Conservation (phyloP, 768 basidiomycete genomes). For the Rhodotorula taiwanensis region DNA sequence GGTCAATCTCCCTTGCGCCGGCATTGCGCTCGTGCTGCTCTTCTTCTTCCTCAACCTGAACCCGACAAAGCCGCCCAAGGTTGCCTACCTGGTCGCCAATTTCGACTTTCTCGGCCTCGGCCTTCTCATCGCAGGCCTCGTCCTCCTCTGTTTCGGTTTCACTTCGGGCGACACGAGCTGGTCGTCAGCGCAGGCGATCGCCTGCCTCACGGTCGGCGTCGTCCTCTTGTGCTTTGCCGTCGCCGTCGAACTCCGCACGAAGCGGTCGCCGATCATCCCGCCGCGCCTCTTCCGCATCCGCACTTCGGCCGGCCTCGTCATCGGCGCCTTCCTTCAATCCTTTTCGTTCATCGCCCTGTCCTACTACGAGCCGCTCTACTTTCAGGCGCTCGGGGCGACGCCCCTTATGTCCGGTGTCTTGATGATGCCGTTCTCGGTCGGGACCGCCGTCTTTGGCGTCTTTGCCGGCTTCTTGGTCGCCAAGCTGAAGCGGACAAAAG, state of each 20-base stretch:
- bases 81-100: conserved; percentile 39
- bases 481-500: conserved; percentile 7
- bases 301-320: conserved; percentile 32
- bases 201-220: conserved; percentile 31
- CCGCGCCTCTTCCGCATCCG: conserved; percentile 42
- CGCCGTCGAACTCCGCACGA: conserved; percentile 40
- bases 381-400: conserved; percentile 30
- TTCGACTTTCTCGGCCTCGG: conserved; percentile 46
- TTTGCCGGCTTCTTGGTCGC: conserved; percentile 27
- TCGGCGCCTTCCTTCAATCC: conserved; percentile 32
- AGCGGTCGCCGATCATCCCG: conserved; percentile 46
- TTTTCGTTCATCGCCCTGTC: conserved; percentile 33
- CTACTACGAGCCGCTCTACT: conserved; percentile 32
- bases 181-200: conserved; percentile 30
- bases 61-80: conserved; percentile 36
- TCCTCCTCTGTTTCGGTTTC: conserved; percentile 45
- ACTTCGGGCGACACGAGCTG: conserved; percentile 36
- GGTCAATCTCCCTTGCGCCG: conserved; percentile 45
- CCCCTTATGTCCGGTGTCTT: conserved; percentile 36
- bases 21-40: conserved; percentile 43
- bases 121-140: conserved; percentile 3
- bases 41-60: conserved; percentile 46
- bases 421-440: conserved; percentile 39
- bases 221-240: conserved; percentile 39
- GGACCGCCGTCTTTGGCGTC: conserved; percentile 32